A percentile compares a stretch with the other conserved stretches of the same genome.
Evolutionary conservation across 2,329 filamentous ascomycete genomes (phyloP).

Genomic region (Graphilbum ipis-grandicollis): DNA sequence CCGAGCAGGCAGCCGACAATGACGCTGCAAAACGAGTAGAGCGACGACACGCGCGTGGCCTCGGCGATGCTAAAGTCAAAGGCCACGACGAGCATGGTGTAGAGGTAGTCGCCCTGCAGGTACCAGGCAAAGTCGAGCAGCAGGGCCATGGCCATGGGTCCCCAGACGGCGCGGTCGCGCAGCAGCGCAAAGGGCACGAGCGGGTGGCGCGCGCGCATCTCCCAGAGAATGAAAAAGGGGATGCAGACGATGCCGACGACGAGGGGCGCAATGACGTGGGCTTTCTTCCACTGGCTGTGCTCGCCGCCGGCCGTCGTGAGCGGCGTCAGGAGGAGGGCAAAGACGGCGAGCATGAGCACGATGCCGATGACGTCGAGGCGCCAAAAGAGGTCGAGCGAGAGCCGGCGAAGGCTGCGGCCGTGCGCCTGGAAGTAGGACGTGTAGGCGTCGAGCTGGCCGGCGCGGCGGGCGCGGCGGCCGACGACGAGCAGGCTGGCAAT

Average conservation of each 20-base stretch:
- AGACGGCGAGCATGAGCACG: conserved; percentile 26
- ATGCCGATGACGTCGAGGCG: conserved; percentile 26
- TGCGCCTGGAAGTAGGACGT: conserved; percentile 2
- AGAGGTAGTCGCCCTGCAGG: conserved; percentile 47
- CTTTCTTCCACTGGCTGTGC: conserved; percentile 18
- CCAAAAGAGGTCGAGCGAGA: conserved; percentile 26
- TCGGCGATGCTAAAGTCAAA: conserved; percentile 39
- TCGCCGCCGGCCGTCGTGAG: conserved; percentile 28
- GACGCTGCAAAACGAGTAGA: conserved; percentile 41
- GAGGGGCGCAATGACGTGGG: conserved; percentile 24
- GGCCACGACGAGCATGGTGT: conserved; percentile 41
- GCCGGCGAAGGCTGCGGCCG: conserved; percentile 13
- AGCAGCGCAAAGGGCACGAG: conserved; percentile 43
- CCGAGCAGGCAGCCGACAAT: conserved; percentile 39
- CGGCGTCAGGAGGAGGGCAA: conserved; percentile 26
- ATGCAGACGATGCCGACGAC: conserved; percentile 28
- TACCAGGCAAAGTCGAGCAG: conserved; percentile 42
- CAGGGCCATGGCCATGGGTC: conserved; percentile 38
- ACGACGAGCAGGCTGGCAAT: conserved; percentile 23
- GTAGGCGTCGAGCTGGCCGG: conserved; percentile 25
- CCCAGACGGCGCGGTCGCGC: conserved; percentile 48
- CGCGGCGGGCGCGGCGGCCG: conserved; percentile 30
- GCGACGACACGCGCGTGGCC: conserved; percentile 40
- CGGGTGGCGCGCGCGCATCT: conserved; percentile 29
- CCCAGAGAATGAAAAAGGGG: conserved; percentile 32